phyloP scores from a whole-genome alignment of 441 rosid species.

The Gossypium laxum region DNA sequence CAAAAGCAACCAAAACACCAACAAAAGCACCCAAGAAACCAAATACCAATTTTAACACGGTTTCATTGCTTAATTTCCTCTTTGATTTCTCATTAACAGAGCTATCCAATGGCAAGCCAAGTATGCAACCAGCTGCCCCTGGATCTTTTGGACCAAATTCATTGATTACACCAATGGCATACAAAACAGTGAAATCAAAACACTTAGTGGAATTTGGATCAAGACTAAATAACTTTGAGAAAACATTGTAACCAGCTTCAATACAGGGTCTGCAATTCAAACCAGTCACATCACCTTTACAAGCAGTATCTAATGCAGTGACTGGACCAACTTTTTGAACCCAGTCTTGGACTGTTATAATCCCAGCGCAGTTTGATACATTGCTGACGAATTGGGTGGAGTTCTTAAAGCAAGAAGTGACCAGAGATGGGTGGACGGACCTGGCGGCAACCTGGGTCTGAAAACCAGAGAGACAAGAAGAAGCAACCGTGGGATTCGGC shows the following conservation, averaged over 20 bases:
- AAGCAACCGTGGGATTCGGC: conserved; percentile 17
- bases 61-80: background rate
- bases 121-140: conserved; percentile 32
- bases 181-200: conserved; percentile 31
- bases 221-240: conserved; percentile 19
- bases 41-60: conserved; percentile 15
- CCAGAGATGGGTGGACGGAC: conserved; percentile 22
- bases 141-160: conserved; percentile 33
- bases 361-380: conserved; percentile 34
- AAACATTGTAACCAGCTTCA: conserved; percentile 36
- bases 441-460: conserved; percentile 22
- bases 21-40: conserved; percentile 26
- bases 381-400: conserved; percentile 30
- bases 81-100: conserved; percentile 12
- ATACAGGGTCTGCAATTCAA: conserved; percentile 39
- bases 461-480: conserved; percentile 36
- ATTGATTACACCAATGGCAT: conserved; percentile 38
- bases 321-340: conserved; percentile 23
- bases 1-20: conserved; percentile 30
- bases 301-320: conserved; percentile 31
- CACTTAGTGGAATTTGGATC: conserved; percentile 31
- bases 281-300: conserved; percentile 28
- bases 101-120: conserved; percentile 30
- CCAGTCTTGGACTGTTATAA: conserved; percentile 37
- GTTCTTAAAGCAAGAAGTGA: conserved; percentile 30